Base-by-base conservation (phyloP, 495 filamentous ascomycete genomes). In the Podospora bellae-mahoneyi region DNA sequence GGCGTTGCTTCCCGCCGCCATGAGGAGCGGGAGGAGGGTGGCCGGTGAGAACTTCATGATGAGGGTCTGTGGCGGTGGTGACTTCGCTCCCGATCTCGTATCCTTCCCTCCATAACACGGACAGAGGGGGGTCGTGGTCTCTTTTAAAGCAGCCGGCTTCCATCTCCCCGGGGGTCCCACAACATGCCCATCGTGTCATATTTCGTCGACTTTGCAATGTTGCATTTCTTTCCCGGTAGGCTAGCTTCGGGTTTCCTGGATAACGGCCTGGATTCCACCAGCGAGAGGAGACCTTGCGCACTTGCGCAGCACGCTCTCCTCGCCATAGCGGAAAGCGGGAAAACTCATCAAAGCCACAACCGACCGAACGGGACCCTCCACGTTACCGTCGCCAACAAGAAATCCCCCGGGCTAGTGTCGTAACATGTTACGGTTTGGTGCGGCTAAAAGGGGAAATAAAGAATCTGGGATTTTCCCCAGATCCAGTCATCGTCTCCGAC, bases 21-120 rank as follows among this genome's bases (percentile, higher is more conserved):
- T 5, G 6, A 48, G 39, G 34, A 71, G 60, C 34, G 69, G 65
- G 66, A 23, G 55, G 62, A 68, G 15, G 56, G 64, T 6, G 4
- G 15, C 20, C 2, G 67, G 30, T 23, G 64, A 53, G 48, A 58
- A 53, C 1, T 64, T 54, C 66, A 68, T 68, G 9, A 20, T 68
- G 65, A 32, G 9, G 39, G 9, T 10, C 39, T 48, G 39, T 10
- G 39, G 13, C 2, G 9, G 3, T 48, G 39, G 7, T 48, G 39
- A 16, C 39, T 48, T 16, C 2, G 15, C 39, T 48, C 39, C 0
- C 39, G 9, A 48, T 10, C 39, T 48, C 39, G 15, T 16, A 32
- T 48, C 39, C 13, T 48, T 48, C 9, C 15, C 15, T 48, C 13
- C 39, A 32, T 4, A 48, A 48, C 34, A 16, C 39, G 13, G 6